Evolutionary conservation across 768 basidiomycete species (phyloP), one percentile per base, ranked within the genome.

Genomic region (Macrolepiota albuminosa): DNA sequence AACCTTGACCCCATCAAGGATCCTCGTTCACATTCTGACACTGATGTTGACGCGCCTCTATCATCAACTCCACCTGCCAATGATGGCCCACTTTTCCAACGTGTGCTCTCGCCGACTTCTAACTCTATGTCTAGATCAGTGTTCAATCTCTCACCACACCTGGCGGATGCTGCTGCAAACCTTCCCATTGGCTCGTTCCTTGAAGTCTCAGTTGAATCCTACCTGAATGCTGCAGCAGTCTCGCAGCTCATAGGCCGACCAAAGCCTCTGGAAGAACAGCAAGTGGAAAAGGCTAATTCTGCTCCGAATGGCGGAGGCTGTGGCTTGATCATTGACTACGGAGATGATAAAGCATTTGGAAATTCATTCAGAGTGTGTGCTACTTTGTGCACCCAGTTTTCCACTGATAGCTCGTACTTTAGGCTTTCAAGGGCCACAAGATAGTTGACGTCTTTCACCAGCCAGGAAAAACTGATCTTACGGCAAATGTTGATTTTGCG

Each of bases 401-500:
- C 16, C 16, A 33, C 49, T 21, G 34, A 43, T 57, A 31, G 37
- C 24, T 50, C 56, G 37, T 51, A 46, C 48, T 60, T 52, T 61
- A 98, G 95, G 97, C 90, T 0, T 98, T 99, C 80, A 88, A 88
- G 71, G 78, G 85, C 24, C 97, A 98, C 69, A 81, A 86, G 59
- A 84, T 93, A 14, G 89, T 91, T 1, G 89, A 95, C 69, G 78
- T 91, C 4, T 96, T 98, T 68, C 79, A 89, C 55, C 76, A 80
- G 10, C 95, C 95, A 0, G 97, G 97, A 18, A 81, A 90, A 45
- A 89, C 91, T 45, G 97, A 99, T 71, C 74, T 98, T 50, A 99
- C 97, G 0, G 87, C 90, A n/a, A 97, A 98, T 68, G 96, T 99
- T 51, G 95, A 99, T 73, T 98, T 98, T 73, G 84, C 86, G 0